Evolutionary conservation across 2,329 filamentous ascomycete species (phyloP).

Genomic region (Grosmannia huntii): DNA sequence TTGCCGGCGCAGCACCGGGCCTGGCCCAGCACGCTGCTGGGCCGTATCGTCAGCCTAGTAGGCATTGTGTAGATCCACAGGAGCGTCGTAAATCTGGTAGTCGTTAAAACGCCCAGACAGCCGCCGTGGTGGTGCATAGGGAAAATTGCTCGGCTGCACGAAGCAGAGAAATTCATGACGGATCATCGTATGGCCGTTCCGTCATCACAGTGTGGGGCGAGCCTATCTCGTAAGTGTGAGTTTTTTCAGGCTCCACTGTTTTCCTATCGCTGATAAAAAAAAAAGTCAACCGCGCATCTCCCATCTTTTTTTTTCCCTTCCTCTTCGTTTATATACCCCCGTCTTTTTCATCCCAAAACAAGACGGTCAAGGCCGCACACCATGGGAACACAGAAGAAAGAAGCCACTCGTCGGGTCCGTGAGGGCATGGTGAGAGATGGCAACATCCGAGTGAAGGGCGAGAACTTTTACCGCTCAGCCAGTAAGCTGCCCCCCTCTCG

Average conservation of each 20-base stretch:
- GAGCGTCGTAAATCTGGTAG: neutral
- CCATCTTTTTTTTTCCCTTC: slow-evolving; percentile 5
- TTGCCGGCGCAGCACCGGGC: neutral
- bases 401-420: slow-evolving; percentile 66
- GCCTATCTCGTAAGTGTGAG: neutral
- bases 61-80: slow-evolving; percentile 4
- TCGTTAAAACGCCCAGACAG: neutral
- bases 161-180: neutral
- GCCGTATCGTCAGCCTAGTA: slow-evolving; percentile 5
- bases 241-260: slow-evolving; percentile 5
- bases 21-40: slow-evolving; percentile 5
- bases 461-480: slow-evolving; percentile 79
- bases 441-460: slow-evolving; percentile 88
- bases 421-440: slow-evolving; percentile 78
- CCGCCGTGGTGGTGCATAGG: neutral
- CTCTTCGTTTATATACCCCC: slow-evolving; percentile 1
- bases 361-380: neutral
- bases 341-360: neutral
- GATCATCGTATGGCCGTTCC: neutral
- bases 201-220: neutral
- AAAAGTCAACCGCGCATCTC: slow-evolving; percentile 2
- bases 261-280: slow-evolving; percentile 12
- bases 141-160: neutral
- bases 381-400: slow-evolving; percentile 55
- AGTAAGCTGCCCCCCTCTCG: slow-evolving; percentile 6